These are phyloP conservation scores for Sparassis latifolia DNA, from an alignment of 1,284 basidiomycete genomes.

Conservation along the genomic window DNA sequence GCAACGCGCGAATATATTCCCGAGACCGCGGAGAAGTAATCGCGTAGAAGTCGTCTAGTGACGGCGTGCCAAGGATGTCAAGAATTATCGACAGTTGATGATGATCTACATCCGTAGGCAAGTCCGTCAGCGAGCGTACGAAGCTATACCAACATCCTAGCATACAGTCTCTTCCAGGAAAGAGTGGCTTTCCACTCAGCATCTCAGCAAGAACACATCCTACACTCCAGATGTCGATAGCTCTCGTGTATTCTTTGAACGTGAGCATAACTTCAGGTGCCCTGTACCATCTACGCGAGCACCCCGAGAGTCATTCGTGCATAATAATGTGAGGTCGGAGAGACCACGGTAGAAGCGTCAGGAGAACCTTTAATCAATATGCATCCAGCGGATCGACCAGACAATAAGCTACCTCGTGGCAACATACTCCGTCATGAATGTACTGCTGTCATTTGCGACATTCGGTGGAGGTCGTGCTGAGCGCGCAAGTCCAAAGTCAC, in stretches of 20 bases:
- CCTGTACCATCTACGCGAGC: constrained; percentile 72
- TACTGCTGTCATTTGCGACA: constrained; percentile 75
- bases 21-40: constrained; percentile 83
- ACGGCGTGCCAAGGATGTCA: constrained; percentile 86
- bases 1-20: constrained; percentile 90
- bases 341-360: not conserved
- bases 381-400: too few species aligned
- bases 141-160: not conserved
- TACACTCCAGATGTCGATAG: constrained; percentile 92
- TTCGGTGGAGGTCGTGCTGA: constrained; percentile 77
- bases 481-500: constrained; percentile 90
- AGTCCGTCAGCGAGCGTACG: too few species aligned
- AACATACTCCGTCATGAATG: constrained; percentile 94
- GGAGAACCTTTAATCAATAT: too few species aligned
- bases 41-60: constrained; percentile 88
- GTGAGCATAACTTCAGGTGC: constrained; percentile 95
- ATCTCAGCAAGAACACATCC: constrained; percentile 94
- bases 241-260: constrained; percentile 89
- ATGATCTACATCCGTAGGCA: constrained; percentile 51
- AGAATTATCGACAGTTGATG: constrained; percentile 87
- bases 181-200: constrained; percentile 85
- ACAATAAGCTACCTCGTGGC: constrained; percentile 56
- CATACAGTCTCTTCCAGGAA: constrained; percentile 80
- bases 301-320: not conserved
- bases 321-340: constrained; percentile 6